Conservation (phyloP, 345 rosid genomes). For the Psidium friedrichsthalianum region DNA sequence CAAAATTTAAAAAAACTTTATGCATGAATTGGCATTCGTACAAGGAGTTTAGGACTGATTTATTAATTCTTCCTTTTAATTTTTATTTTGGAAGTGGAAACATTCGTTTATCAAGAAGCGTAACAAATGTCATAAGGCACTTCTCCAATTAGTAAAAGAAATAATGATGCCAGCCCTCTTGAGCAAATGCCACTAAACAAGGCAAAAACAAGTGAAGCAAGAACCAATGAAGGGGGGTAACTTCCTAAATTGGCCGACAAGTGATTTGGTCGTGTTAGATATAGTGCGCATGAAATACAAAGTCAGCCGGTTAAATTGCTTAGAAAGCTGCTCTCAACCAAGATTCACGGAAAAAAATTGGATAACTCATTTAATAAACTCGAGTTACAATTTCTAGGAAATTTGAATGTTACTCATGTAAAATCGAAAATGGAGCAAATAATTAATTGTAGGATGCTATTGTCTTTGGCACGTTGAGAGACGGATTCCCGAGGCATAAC, state of each 20-base stretch:
- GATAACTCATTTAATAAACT: not conserved
- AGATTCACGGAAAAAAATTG: not conserved
- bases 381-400: not conserved
- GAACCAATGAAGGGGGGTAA: not conserved
- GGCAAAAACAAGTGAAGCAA: not conserved
- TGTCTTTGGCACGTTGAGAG: not conserved
- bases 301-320: not conserved
- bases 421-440: not conserved
- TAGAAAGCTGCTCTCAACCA: not conserved
- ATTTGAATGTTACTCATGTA: not conserved
- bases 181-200: not conserved
- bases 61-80: not conserved
- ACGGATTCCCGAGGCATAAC: not conserved
- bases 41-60: no score
- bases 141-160: not conserved
- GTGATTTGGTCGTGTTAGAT: not conserved
- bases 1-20: no score
- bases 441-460: not conserved
- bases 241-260: not conserved
- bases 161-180: no score
- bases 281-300: not conserved
- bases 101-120: not conserved
- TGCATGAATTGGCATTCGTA: no score
- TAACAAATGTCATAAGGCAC: not conserved
- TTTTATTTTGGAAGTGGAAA: not conserved